Evolutionary conservation across 805 yeast genomes (phyloP).

Genomic region (Maudiozyma bulderi): DNA sequence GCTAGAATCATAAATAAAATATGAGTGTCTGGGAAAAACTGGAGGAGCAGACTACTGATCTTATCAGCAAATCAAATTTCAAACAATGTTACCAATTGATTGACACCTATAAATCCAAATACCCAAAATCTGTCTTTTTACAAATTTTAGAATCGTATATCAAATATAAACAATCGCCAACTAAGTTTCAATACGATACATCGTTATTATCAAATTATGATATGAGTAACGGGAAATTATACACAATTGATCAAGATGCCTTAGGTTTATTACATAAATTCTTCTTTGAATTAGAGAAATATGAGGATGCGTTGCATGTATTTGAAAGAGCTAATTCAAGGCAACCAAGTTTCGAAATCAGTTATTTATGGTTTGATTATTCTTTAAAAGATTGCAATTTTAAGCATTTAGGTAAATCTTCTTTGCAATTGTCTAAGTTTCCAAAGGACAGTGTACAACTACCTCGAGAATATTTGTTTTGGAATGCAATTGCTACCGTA

Average conservation of each 20-base stretch:
- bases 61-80: slow-evolving; percentile 45
- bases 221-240: slow-evolving; percentile 10
- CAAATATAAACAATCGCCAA: slow-evolving; percentile 22
- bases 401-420: slow-evolving; percentile 44
- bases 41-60: slow-evolving; percentile 31
- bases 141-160: slow-evolving; percentile 29
- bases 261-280: slow-evolving; percentile 39
- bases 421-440: slow-evolving; percentile 32
- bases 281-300: slow-evolving; percentile 32
- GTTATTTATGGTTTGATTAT: slow-evolving; percentile 49
- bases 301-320: slow-evolving; percentile 36
- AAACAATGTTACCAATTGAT: slow-evolving; percentile 38
- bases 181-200: slow-evolving; percentile 27
- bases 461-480: slow-evolving; percentile 33
- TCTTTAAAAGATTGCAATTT: slow-evolving; percentile 40
- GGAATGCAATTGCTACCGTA: slow-evolving; percentile 45
- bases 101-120: slow-evolving; percentile 37
- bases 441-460: slow-evolving; percentile 4
- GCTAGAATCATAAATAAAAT: too few species aligned
- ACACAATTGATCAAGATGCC: slow-evolving; percentile 42
- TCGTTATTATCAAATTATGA: slow-evolving; percentile 21
- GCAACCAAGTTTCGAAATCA: slow-evolving; percentile 41
- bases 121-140: slow-evolving; percentile 49
- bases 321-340: slow-evolving; percentile 52
- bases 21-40: slow-evolving; percentile 11